Conservation (phyloP, 192 early-diverging fungal genomes). For the Hyaloraphidium curvatum region DNA sequence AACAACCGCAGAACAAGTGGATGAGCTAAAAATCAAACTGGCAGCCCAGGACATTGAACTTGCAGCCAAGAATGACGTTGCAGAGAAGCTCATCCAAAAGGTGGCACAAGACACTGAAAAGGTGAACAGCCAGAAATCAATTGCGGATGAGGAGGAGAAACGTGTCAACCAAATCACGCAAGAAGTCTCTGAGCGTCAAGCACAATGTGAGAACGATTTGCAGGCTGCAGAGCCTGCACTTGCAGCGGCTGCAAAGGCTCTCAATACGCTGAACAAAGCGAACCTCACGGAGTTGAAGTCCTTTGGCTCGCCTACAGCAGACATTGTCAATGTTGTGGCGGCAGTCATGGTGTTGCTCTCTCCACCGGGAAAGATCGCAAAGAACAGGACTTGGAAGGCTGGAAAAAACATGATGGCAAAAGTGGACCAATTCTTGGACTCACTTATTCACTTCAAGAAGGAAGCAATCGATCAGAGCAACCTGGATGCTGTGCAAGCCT, state of each 20-base stretch:
- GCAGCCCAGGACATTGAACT: constrained; percentile 44
- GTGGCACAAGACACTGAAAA: constrained; percentile 43
- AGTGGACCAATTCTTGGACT: constrained; percentile 41
- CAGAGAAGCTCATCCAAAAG: constrained; percentile 32
- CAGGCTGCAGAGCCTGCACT: constrained; percentile 38
- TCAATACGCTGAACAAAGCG: constrained; percentile 44
- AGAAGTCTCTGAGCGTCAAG: constrained; percentile 35
- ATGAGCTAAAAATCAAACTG: constrained; percentile 41
- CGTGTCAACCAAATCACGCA: constrained; percentile 39
- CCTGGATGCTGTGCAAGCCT: constrained; percentile 38
- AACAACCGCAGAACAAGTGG: constrained; percentile 37
- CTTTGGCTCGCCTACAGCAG: constrained; percentile 41
- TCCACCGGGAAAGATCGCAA: constrained; percentile 41
- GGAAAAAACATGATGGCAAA: constrained; percentile 51
- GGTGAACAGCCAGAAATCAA: constrained; percentile 43
- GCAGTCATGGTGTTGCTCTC: constrained; percentile 43
- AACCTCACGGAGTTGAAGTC: constrained; percentile 50
- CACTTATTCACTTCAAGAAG: constrained; percentile 38
- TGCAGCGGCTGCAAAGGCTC: constrained; percentile 32
- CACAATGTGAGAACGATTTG: constrained; percentile 32
- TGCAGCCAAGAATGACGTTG: constrained; percentile 44
- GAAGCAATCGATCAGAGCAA: constrained; percentile 37
- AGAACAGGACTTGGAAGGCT: constrained; percentile 44
- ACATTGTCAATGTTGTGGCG: constrained; percentile 31
- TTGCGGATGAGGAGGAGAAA: constrained; percentile 41